These are phyloP conservation scores for Phytophthora kernoviae DNA, from an alignment of 352 stramenopile genomes.

Conservation along the genomic window DNA sequence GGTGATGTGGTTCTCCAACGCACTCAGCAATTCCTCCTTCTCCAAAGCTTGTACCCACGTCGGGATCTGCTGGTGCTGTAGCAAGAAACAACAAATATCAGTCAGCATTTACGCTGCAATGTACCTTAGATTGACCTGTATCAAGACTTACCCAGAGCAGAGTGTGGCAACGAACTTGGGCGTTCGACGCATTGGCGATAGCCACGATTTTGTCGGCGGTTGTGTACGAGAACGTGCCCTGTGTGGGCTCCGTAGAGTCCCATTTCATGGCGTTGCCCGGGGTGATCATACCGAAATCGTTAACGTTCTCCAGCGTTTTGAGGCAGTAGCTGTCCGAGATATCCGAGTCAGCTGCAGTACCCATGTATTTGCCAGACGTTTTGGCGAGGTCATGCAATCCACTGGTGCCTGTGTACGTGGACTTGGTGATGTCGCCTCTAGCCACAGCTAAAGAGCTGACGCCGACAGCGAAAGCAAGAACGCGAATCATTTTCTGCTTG, in stretches of 20 bases:
- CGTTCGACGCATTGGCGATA: conserved; percentile 7
- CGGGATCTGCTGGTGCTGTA: conserved; percentile 29
- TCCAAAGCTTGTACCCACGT: conserved; percentile 28
- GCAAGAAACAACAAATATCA: not conserved
- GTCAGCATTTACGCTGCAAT: not conserved
- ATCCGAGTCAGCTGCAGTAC: conserved; percentile 27
- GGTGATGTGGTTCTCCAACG: conserved; percentile 32
- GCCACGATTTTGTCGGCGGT: conserved; percentile 21
- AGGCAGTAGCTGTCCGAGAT: conserved; percentile 31
- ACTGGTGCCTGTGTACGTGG: conserved; percentile 27
- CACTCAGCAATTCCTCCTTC: conserved; percentile 26
- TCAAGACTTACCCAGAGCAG: conserved; percentile 19
- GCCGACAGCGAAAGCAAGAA: conserved; percentile 3
- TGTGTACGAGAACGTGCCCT: conserved; percentile 29
- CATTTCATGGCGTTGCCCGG: conserved; percentile 37
- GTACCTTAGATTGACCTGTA: not conserved
- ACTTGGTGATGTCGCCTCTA: conserved; percentile 16
- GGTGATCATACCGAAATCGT: conserved; percentile 34
- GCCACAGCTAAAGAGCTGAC: conserved; percentile 8
- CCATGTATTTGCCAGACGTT: conserved; percentile 36
- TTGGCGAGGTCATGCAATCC: conserved; percentile 27
- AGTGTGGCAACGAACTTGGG: conserved; percentile 36
- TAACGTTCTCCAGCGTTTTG: conserved; percentile 21
- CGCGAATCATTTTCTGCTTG: conserved; percentile 16
- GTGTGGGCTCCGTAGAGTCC: conserved; percentile 24